phyloP scores from a whole-genome alignment of 208 protist species.

The Leishmania major region DNA sequence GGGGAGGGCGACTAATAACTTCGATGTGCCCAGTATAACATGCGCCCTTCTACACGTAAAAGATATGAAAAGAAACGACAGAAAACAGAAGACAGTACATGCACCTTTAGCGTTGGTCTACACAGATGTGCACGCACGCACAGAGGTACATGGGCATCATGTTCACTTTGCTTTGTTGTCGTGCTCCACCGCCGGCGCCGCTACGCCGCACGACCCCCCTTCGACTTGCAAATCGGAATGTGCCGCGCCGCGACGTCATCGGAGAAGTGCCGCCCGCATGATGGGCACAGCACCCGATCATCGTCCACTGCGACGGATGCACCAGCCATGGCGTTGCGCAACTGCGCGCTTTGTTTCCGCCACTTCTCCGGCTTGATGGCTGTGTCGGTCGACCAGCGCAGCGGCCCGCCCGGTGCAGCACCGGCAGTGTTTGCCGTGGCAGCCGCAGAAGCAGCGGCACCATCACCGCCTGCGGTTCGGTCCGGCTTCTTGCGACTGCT shows the following conservation, averaged over 20 bases:
- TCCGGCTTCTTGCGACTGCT: conserved; percentile 2
- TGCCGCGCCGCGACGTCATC: conserved; percentile 43
- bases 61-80: no score
- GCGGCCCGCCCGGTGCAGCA: neutral
- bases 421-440: neutral
- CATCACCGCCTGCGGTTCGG: neutral
- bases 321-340: conserved; percentile 37
- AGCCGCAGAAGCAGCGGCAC: neutral
- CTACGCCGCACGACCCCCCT: conserved; percentile 14
- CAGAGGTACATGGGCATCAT: neutral
- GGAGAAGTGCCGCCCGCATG: conserved; percentile 53
- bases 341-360: conserved; percentile 47
- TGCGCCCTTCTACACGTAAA: neutral
- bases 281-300: conserved; percentile 52
- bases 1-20: neutral
- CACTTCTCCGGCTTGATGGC: conserved; percentile 21
- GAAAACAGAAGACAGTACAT: neutral
- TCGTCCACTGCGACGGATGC: conserved; percentile 27
- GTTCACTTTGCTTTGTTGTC: no score
- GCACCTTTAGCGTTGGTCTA: neutral
- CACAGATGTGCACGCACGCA: neutral
- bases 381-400: neutral
- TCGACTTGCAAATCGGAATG: conserved; percentile 41
- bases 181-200: neutral
- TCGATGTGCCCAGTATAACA: neutral